phyloP scores from a whole-genome alignment of 345 rosid genomes.

The Dipteronia sinensis region DNA sequence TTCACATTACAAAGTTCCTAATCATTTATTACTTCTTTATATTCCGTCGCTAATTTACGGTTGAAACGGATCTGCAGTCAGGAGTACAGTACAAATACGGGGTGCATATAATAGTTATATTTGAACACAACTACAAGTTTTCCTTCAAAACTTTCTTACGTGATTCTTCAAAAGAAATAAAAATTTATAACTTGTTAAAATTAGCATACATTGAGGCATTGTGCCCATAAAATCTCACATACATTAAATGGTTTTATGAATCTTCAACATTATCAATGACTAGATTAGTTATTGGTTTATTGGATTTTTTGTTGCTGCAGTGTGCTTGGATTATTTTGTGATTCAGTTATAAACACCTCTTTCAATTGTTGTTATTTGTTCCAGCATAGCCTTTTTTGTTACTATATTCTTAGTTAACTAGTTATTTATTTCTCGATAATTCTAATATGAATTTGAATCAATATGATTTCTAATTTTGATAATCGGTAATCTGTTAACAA shows the following conservation, averaged over 20 bases:
- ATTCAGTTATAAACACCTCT: too few relatives aligned
- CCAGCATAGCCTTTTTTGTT: too few relatives aligned
- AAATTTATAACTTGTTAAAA: neutral
- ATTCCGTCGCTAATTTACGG: constrained; percentile 45
- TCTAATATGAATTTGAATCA: too few relatives aligned
- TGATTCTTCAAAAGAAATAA: neutral
- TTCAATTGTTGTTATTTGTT: too few relatives aligned
- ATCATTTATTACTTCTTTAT: constrained; percentile 15
- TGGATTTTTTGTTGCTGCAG: too few relatives aligned
- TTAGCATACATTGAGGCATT: neutral
- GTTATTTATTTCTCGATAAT: too few relatives aligned
- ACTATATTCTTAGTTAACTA: too few relatives aligned
- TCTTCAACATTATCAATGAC: neutral
- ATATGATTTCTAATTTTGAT: too few relatives aligned
- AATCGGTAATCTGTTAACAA: too few relatives aligned
- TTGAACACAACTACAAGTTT: neutral
- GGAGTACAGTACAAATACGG: constrained; percentile 87
- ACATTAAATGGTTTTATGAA: neutral
- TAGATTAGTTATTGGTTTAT: neutral
- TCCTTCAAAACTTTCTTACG: neutral
- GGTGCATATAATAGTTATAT: constrained; percentile 39
- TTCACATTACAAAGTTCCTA: constrained; percentile 6
- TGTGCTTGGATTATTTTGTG: too few relatives aligned
- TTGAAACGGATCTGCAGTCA: constrained; percentile 93
- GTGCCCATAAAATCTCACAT: neutral